A percentile compares a stretch with the other conserved stretches of the same genome.
These are phyloP conservation scores for Apophysomyces ossiformis DNA, from an alignment of 371 early-diverging fungal genomes.

Conservation along the genomic window DNA sequence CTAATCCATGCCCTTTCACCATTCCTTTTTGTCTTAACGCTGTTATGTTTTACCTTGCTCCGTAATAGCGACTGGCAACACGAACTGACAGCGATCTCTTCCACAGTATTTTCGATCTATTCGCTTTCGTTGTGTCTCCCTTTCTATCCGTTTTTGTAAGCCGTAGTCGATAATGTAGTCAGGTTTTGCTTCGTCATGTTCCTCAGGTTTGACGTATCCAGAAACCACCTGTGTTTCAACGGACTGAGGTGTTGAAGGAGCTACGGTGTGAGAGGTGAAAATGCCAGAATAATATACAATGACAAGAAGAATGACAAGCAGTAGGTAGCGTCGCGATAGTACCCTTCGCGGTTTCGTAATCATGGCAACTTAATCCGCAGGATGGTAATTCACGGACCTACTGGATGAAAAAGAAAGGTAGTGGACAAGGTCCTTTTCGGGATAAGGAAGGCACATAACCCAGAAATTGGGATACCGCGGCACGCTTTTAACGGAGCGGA, in stretches of 20 bases:
- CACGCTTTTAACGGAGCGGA: no score
- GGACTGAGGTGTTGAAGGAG: neutral
- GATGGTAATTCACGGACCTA: neutral
- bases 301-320: neutral
- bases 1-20: neutral
- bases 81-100: slow-evolving; percentile 32
- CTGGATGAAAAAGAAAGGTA: neutral
- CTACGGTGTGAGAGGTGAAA: neutral
- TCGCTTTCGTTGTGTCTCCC: neutral
- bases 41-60: slow-evolving; percentile 13
- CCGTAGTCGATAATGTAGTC: slow-evolving; percentile 1
- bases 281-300: neutral
- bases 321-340: neutral
- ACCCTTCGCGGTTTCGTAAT: slow-evolving; percentile 1
- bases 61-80: slow-evolving; percentile 37
- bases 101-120: slow-evolving; percentile 24
- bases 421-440: neutral
- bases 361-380: neutral
- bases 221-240: neutral
- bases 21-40: neutral
- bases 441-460: neutral
- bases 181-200: neutral
- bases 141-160: neutral
- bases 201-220: neutral
- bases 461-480: no score